Conservation (phyloP, 331 rosid genomes). For the Prunus yedoensis region DNA sequence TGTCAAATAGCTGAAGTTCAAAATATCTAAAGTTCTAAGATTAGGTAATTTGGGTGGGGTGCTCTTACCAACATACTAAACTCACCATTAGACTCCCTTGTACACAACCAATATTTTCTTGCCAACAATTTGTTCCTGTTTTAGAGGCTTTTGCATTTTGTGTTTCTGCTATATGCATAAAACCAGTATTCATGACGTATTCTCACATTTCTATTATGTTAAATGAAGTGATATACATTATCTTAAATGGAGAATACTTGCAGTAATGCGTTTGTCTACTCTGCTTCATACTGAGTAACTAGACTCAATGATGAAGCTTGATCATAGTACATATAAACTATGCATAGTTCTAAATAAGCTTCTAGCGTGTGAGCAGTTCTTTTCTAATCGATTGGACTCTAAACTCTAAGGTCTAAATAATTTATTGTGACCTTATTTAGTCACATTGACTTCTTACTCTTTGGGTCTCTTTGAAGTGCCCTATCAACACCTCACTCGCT, state of each 20-base stretch:
- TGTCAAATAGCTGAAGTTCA: neutral
- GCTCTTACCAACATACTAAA: neutral
- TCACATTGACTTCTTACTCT: neutral
- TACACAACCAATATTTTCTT: neutral
- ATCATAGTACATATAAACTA: neutral
- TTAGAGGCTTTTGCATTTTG: neutral
- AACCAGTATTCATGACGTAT: neutral
- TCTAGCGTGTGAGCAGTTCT: neutral
- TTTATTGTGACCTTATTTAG: neutral
- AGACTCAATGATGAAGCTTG: neutral
- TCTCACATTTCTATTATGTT: constrained; percentile 1
- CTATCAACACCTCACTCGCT: neutral
- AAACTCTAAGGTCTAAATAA: neutral
- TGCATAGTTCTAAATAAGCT: neutral
- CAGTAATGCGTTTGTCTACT: neutral
- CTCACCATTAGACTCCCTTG: neutral
- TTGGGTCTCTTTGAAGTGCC: neutral
- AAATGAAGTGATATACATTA: neutral
- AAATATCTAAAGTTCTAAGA: neutral
- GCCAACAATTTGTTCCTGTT: neutral
- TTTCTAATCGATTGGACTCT: neutral
- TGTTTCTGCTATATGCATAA: neutral
- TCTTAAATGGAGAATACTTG: neutral
- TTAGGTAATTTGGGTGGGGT: constrained; percentile 7
- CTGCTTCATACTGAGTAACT: neutral